Evolutionary conservation across 148 eudicot species (phyloP), one percentile per base, ranked within the genome.

Genomic region (Salicornia ramosissima): DNA sequence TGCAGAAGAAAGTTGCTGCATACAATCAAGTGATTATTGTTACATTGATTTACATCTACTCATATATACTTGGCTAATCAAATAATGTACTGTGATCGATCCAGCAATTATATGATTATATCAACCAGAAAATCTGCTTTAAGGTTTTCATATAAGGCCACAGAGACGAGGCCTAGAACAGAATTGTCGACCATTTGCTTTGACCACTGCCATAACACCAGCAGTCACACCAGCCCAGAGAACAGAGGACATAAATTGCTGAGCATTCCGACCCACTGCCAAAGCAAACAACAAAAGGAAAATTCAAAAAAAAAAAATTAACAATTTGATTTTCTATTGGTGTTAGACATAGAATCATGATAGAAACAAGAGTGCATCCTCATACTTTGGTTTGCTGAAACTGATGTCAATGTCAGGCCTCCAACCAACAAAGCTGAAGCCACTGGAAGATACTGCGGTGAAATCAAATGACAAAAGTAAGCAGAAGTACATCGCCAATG

Each of bases 111-210:
- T n/a, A n/a, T n/a, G n/a, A n/a, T n/a, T n/a, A 25, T 43, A 69
- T 50, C 54, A 63, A 29, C 36, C 13, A 50, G 16, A 15, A 28
- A 50, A 14, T 43, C 18, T 45, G 74, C 40, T 33, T 43, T 31
- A 65, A 43, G 16, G 26, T 18, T 22, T 68, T 78, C 82, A 92
- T 57, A 86, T 71, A 77, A 93, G 90, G 60, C 88, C 88, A 74
- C 96, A 90, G 74, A 94, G 83, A 21, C 98, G 95, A 78, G 98
- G 98, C 80, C 85, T 84, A 2, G 97, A 90, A 77, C 97, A 90
- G 67, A 94, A 75, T 64, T 88, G 96, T 67, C 98, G 82, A 52
- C 98, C 98, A 58, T 94, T 90, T 53, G 89, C 71, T 80, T 88
- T 94, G 22, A 83, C 83, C 52, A 90, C 18, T 6, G 96, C 92